These are phyloP conservation scores for Pythium myriotylum DNA, from an alignment of 352 stramenopile species.

Conservation along the genomic window DNA sequence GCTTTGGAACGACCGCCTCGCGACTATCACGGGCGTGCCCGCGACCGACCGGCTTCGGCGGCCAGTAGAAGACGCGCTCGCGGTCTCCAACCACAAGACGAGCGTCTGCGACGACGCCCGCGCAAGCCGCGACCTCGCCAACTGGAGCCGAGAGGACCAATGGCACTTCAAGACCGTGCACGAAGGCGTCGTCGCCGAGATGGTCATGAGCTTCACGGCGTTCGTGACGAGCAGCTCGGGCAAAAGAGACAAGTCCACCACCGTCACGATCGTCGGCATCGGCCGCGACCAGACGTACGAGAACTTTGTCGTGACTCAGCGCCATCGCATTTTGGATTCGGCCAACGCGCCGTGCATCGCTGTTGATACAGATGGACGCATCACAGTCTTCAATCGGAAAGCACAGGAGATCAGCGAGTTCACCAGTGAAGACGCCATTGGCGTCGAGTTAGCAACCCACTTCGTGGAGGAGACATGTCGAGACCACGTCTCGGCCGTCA, in stretches of 20 bases:
- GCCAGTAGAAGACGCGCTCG: constrained; percentile 42
- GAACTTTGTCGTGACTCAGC: constrained; percentile 70
- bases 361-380: constrained; percentile 52
- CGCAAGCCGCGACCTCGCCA: constrained; percentile 14
- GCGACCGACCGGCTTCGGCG: constrained; percentile 34
- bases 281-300: constrained; percentile 68
- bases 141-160: constrained; percentile 41
- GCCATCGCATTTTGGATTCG: constrained; percentile 71
- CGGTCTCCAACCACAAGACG: constrained; percentile 11
- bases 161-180: constrained; percentile 50
- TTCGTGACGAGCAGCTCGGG: constrained; percentile 36
- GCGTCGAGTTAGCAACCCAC: constrained; percentile 69
- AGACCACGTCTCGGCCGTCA: constrained; percentile 62
- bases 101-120: constrained; percentile 6
- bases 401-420: constrained; percentile 89
- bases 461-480: constrained; percentile 80
- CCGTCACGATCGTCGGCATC: constrained; percentile 61
- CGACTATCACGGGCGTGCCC: constrained; percentile 22
- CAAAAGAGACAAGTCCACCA: constrained; percentile 1
- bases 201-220: constrained; percentile 65
- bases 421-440: constrained; percentile 86
- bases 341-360: constrained; percentile 83
- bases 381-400: constrained; percentile 92
- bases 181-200: constrained; percentile 43
- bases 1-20: constrained; percentile 71